Conservation (phyloP, 2,329 filamentous ascomycete genomes). For the Hypoxylon sp. region DNA sequence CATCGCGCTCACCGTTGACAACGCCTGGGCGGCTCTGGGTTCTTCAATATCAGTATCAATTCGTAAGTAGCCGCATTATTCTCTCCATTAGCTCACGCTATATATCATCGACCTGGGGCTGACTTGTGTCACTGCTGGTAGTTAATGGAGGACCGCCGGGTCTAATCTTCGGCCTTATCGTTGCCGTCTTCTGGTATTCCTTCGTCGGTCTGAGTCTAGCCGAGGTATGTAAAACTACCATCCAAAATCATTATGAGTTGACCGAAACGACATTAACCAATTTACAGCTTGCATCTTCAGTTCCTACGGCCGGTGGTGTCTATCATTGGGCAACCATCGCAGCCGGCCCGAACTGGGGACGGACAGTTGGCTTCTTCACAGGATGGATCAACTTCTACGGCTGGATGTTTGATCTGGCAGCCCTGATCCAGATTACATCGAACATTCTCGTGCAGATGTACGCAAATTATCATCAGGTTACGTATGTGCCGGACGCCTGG, state of each 20-base stretch:
- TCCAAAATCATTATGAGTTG: background rate
- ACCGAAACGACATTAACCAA: slow-evolving; percentile 22
- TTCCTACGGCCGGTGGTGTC: slow-evolving; percentile 69
- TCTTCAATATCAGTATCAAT: slow-evolving; percentile 69
- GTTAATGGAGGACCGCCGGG: slow-evolving; percentile 58
- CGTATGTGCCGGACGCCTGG: slow-evolving; percentile 64
- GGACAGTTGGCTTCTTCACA: slow-evolving; percentile 61
- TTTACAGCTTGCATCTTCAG: slow-evolving; percentile 66
- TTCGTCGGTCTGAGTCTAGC: slow-evolving; percentile 57
- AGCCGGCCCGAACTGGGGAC: slow-evolving; percentile 65
- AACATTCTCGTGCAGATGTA: slow-evolving; percentile 73
- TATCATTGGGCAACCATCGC: slow-evolving; percentile 72
- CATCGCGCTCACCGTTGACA: slow-evolving; percentile 71
- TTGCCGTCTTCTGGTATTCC: slow-evolving; percentile 58
- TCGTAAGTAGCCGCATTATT: slow-evolving; percentile 48
- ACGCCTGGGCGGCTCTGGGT: slow-evolving; percentile 73
- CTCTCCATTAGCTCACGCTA: slow-evolving; percentile 7
- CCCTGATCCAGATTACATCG: slow-evolving; percentile 67
- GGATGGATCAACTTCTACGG: slow-evolving; percentile 67
- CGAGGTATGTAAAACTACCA: slow-evolving; percentile 51
- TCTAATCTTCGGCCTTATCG: slow-evolving; percentile 57
- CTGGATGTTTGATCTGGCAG: slow-evolving; percentile 72
- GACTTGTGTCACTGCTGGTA: slow-evolving; percentile 29
- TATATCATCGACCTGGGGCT: slow-evolving; percentile 8
- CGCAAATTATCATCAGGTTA: slow-evolving; percentile 65